Base-by-base conservation (phyloP, 805 yeast genomes). In the Pichia scutulata region DNA sequence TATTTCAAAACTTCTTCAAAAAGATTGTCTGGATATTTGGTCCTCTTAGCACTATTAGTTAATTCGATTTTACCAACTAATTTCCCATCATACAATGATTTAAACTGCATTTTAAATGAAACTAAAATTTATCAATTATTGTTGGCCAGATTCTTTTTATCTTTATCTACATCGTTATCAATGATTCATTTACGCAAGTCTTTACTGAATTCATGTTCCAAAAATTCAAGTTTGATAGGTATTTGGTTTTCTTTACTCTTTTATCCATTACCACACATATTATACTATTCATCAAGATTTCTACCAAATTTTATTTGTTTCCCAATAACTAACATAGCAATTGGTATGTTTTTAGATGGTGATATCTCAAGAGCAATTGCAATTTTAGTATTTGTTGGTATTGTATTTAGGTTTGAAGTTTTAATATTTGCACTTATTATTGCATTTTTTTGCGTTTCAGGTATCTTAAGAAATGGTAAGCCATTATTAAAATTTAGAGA, bases 261-360 rank as follows among this genome's bases (percentile, higher is more conserved):
- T 39, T 66, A 77, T 50, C 65, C 85, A 9, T 93, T 89, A 63
- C 92, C 90, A 69, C 97, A 92, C 63, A 54, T 88, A 19, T 67
- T 84, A 52, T 92, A 72, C 69, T 92, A 92, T 63, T 73, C 86
- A n/a, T 75, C 96, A 2, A 74, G 97, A 57, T 80, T 95, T 0
- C 71, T 92, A 51, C 97, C 97, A n/a, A 92, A 92, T 66, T 85
- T 84, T 57, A 69, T 90, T 51, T 89, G 86, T 2, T 69, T 92
- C 48, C 97, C 97, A 3, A 60, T 87, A 37, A 82, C 84, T 4
- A 77, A 78, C 49, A 58, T 68, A 43, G 84, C 85, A 0, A 55
- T 84, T 41, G 70, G 80, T 5, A 71, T 70, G 59, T 57, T 81
- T 16, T 56, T 87, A 16, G 55, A 57, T 19, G 87, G 83, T 12